Conservation (phyloP, 1,284 basidiomycete genomes). For the Boletus subluridellus region DNA sequence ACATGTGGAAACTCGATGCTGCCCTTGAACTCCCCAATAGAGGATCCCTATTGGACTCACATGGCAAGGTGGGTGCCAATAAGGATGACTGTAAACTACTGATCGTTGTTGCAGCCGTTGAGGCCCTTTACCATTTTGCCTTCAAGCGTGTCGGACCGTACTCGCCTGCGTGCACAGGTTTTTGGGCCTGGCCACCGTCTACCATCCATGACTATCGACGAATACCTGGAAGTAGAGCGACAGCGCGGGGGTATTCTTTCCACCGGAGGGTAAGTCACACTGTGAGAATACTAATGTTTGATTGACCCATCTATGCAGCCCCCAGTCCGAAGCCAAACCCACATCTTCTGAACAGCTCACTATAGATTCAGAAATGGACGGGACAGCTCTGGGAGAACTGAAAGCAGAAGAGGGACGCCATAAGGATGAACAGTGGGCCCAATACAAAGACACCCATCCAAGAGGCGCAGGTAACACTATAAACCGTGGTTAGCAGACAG, state of each 20-base stretch:
- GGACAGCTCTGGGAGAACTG: conserved; percentile 64
- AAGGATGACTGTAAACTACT: neutral
- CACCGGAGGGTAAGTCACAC: conserved; percentile 71
- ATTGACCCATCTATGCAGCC: conserved; percentile 41
- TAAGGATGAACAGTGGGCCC: conserved; percentile 87
- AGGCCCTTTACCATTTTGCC: conserved; percentile 92
- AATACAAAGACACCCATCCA: conserved; percentile 75
- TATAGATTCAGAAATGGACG: conserved; percentile 81
- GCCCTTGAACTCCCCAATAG: conserved; percentile 45
- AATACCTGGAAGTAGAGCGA: conserved; percentile 87
- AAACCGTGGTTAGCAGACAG: conserved; percentile 72
- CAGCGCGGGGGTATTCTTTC: conserved; percentile 83
- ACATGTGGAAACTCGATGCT: conserved; percentile 77
- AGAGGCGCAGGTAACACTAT: conserved; percentile 91
- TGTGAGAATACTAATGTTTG: conserved; percentile 1
- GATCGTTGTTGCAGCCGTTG: conserved; percentile 52
- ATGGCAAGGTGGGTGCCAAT: conserved; percentile 59
- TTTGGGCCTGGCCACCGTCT: conserved; percentile 85
- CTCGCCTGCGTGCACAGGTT: conserved; percentile 73
- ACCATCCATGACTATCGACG: conserved; percentile 95
- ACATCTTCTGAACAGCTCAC: conserved; percentile 77
- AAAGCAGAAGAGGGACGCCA: conserved; percentile 74
- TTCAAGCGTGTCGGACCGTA: conserved; percentile 60
- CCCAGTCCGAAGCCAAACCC: conserved; percentile 61
- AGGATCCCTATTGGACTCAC: conserved; percentile 68